Conservation (phyloP, 2,329 filamentous ascomycete species). For the Nakataea oryzae region DNA sequence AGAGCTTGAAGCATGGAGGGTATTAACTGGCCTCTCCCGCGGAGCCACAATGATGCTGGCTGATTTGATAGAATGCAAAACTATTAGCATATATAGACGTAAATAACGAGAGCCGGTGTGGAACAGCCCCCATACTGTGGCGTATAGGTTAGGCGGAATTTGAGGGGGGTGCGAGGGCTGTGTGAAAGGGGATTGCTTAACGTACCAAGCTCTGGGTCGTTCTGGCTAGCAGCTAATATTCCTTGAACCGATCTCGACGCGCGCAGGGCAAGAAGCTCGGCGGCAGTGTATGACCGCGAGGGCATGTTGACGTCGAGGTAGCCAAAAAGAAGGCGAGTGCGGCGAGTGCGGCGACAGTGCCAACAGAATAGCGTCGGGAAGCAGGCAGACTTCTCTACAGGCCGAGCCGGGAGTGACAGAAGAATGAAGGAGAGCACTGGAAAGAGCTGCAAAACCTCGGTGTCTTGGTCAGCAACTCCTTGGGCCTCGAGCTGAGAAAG, state of each 20-base stretch:
- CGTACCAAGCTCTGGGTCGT: conserved; percentile 7
- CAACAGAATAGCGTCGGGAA: conserved; percentile 9
- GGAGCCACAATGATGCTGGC: neutral
- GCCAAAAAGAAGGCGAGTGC: conserved; percentile 9
- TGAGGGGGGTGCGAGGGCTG: neutral
- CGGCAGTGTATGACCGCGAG: conserved; percentile 7
- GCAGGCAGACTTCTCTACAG: neutral
- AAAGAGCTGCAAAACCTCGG: conserved; percentile 4
- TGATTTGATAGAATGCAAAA: neutral
- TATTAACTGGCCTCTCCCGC: neutral
- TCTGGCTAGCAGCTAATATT: conserved; percentile 5
- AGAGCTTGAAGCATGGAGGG: neutral
- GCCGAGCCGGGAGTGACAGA: conserved; percentile 5
- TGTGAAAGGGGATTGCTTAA: neutral
- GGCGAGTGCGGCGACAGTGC: conserved; percentile 5
- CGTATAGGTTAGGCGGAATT: neutral
- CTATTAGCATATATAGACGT: neutral
- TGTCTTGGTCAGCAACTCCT: conserved; percentile 8
- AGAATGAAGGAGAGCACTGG: conserved; percentile 9
- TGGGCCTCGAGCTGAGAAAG: conserved; percentile 10
- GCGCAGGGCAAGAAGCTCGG: conserved; percentile 11
- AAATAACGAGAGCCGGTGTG: neutral
- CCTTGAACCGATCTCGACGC: neutral
- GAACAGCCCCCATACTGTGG: no score
- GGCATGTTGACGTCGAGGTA: conserved; percentile 9